phyloP scores from a whole-genome alignment of 2,329 filamentous ascomycete species.

The Epichloe bromicola region DNA sequence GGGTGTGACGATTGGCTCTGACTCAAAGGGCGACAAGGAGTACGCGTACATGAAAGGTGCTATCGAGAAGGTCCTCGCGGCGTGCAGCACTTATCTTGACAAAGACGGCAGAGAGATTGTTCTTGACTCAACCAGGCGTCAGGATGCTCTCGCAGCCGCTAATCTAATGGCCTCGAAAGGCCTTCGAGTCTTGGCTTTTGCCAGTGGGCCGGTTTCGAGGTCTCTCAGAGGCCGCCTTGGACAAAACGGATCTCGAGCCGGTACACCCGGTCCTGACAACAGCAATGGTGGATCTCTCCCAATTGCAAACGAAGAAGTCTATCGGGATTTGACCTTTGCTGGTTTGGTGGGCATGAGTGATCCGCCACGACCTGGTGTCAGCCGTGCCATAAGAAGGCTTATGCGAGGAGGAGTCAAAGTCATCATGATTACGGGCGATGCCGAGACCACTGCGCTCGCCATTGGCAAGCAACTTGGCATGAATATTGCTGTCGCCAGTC shows the following conservation, averaged over 20 bases:
- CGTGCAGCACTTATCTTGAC: slow-evolving; percentile 84
- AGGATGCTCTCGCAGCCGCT: slow-evolving; percentile 66
- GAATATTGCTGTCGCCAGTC: slow-evolving; percentile 50
- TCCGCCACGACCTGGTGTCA: slow-evolving; percentile 80
- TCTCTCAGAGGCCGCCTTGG: slow-evolving; percentile 27
- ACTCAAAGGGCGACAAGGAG: slow-evolving; percentile 51
- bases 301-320: slow-evolving; percentile 54
- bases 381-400: slow-evolving; percentile 73
- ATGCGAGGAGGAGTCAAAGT: slow-evolving; percentile 94
- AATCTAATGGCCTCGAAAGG: slow-evolving; percentile 82
- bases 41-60: slow-evolving; percentile 94
- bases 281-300: slow-evolving; percentile 26
- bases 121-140: slow-evolving; percentile 60
- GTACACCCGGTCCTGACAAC: slow-evolving; percentile 33
- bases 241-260: slow-evolving; percentile 30
- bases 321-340: slow-evolving; percentile 74
- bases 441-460: slow-evolving; percentile 84
- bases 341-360: slow-evolving; percentile 96
- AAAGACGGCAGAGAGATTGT: slow-evolving; percentile 76
- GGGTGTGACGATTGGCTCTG: slow-evolving; percentile 72
- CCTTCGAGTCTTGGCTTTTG: slow-evolving; percentile 82
- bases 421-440: slow-evolving; percentile 98
- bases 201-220: slow-evolving; percentile 59
- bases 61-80: slow-evolving; percentile 70
- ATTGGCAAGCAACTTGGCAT: slow-evolving; percentile 95